Evolutionary conservation across 176 grass and related monocot species (phyloP).

Genomic region (Hsuehochloa calcarea): DNA sequence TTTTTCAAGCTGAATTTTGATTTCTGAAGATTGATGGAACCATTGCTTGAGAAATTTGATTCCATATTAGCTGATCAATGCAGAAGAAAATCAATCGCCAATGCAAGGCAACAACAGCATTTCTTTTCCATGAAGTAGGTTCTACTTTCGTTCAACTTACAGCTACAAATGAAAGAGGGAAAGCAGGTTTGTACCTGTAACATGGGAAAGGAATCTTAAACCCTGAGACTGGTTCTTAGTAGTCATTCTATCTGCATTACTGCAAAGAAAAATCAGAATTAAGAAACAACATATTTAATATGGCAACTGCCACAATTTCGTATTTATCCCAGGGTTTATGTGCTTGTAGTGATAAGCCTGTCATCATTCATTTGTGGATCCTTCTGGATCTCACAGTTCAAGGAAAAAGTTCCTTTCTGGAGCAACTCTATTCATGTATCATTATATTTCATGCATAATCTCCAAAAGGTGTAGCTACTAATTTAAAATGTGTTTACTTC

Average conservation of each 20-base stretch:
- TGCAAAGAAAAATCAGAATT: conserved; percentile 31
- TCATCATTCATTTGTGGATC: background rate
- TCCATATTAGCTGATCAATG: conserved; percentile 38
- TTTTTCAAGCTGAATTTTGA: conserved; percentile 44
- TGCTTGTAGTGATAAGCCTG: background rate
- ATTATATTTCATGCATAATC: background rate
- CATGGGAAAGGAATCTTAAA: conserved; percentile 91
- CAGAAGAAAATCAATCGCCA: background rate
- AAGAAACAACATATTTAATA: background rate
- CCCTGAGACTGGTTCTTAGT: conserved; percentile 80
- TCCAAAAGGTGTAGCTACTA: background rate
- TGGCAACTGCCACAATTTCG: background rate
- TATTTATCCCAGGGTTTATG: conserved; percentile 2
- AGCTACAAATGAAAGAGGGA: background rate
- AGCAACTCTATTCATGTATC: background rate
- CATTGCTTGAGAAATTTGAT: conserved; percentile 25
- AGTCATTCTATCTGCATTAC: conserved; percentile 88
- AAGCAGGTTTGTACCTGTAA: conserved; percentile 55
- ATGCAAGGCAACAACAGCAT: background rate
- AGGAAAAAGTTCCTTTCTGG: background rate
- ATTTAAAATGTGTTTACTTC: background rate
- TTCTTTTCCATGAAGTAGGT: background rate
- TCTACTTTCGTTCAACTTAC: background rate
- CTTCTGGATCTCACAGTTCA: background rate
- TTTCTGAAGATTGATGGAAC: conserved; percentile 27